Conservation (phyloP, 2,329 filamentous ascomycete species). For the Aspergillus sergii region DNA sequence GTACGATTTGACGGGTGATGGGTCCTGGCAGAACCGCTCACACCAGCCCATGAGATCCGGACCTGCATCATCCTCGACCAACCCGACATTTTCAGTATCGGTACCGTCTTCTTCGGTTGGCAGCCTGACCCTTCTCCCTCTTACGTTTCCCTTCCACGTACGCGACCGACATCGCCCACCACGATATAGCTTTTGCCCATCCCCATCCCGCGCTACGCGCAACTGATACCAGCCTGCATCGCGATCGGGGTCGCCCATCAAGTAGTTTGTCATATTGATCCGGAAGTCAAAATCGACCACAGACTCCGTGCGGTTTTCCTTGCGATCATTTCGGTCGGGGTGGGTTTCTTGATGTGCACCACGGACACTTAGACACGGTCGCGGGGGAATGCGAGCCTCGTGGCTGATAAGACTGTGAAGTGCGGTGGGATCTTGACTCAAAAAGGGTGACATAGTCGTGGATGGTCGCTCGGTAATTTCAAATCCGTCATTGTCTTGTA, state of each 20-base stretch:
- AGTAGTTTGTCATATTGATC: constrained; percentile 25
- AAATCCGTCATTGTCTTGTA: background rate
- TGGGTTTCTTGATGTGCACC: constrained; percentile 56
- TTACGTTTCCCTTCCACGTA: constrained; percentile 6
- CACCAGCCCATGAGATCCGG: constrained; percentile 35
- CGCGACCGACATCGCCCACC: constrained; percentile 23
- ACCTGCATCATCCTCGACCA: background rate
- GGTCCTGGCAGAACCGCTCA: constrained; percentile 39
- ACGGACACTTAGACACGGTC: constrained; percentile 55
- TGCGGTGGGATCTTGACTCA: constrained; percentile 12
- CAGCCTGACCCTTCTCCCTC: constrained; percentile 9
- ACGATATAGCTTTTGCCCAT: constrained; percentile 27
- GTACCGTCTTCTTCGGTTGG: background rate
- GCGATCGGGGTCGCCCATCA: constrained; percentile 20
- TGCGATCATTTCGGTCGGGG: constrained; percentile 14
- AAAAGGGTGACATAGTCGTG: constrained; percentile 10
- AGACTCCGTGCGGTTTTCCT: constrained; percentile 26
- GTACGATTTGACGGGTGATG: constrained; percentile 41
- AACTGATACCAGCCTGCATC: constrained; percentile 18
- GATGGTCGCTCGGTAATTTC: background rate
- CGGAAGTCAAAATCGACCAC: constrained; percentile 36
- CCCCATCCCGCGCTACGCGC: constrained; percentile 25
- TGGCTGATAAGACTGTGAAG: constrained; percentile 50
- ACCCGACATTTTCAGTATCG: background rate
- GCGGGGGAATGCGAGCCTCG: constrained; percentile 48